phyloP scores from a whole-genome alignment of 768 basidiomycete species.

The Rhodotorula toruloides region DNA sequence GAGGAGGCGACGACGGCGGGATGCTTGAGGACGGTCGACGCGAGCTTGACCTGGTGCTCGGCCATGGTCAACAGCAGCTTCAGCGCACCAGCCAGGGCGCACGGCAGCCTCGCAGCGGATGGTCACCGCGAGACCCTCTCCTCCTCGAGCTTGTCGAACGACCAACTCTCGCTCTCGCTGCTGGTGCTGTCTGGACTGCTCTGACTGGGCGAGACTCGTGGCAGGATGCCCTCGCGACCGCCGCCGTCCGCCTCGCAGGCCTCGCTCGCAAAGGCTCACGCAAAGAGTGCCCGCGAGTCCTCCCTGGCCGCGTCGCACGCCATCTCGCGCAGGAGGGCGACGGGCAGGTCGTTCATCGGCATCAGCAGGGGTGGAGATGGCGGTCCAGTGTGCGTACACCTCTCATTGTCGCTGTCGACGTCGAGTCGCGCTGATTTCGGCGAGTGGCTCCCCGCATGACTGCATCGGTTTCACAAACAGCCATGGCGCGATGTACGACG shows the following conservation, averaged over 20 bases:
- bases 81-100: too few species aligned
- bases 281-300: constrained; percentile 23
- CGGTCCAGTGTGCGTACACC: constrained; percentile 21
- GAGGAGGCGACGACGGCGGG: constrained; percentile 7
- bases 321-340: constrained; percentile 19
- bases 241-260: constrained; percentile 29
- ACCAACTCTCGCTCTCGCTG: background rate
- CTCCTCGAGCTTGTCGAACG: background rate
- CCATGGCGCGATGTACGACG: constrained; percentile 27
- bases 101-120: too few species aligned
- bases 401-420: background rate
- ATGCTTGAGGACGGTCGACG: constrained; percentile 1
- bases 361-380: constrained; percentile 30
- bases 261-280: constrained; percentile 30
- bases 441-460: background rate
- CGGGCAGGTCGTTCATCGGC: constrained; percentile 26
- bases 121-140: too few species aligned
- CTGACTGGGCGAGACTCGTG: background rate
- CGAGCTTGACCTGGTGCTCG: constrained; percentile 3
- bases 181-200: too few species aligned
- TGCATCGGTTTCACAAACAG: background rate
- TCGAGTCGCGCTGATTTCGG: too few species aligned
- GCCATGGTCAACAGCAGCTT: too few species aligned
- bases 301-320: constrained; percentile 25
- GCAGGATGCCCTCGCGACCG: constrained; percentile 17